A percentile compares a stretch with the other conserved stretches of the same genome.
These are phyloP conservation scores for Phytophthora pistaciae DNA, from an alignment of 352 stramenopile species.

Conservation along the genomic window DNA sequence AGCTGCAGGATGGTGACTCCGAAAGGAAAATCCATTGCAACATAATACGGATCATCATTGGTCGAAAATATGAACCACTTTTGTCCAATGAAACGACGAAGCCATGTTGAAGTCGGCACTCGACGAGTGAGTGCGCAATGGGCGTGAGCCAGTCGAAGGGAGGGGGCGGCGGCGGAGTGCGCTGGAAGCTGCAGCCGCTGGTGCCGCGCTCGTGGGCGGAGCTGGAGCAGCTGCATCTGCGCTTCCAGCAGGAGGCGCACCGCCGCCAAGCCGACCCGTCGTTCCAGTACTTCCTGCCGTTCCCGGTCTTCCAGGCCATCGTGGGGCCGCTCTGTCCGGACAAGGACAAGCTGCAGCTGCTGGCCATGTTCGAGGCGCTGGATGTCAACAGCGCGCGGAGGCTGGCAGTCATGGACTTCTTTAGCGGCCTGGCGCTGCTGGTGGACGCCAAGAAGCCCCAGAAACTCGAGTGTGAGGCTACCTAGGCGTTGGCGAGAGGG, in stretches of 20 bases:
- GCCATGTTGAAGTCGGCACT: constrained; percentile 22
- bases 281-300: constrained; percentile 65
- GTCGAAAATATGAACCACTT: constrained; percentile 2
- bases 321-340: constrained; percentile 40
- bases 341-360: constrained; percentile 49
- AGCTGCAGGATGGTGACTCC: too few species aligned
- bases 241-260: constrained; percentile 68
- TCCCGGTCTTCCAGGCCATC: constrained; percentile 57
- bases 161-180: constrained; percentile 33
- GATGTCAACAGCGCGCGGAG: constrained; percentile 37
- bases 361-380: constrained; percentile 55
- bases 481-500: too few species aligned
- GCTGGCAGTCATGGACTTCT: constrained; percentile 64
- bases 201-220: constrained; percentile 62
- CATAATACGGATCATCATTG: constrained; percentile 5
- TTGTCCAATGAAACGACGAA: neutral
- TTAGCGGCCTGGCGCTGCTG: constrained; percentile 63
- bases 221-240: constrained; percentile 62
- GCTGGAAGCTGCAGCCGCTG: constrained; percentile 46
- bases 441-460: constrained; percentile 69
- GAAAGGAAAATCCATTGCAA: constrained; percentile 27
- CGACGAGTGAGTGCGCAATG: constrained; percentile 25
- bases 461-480: constrained; percentile 69
- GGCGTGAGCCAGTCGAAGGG: constrained; percentile 63
- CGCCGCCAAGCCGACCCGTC: constrained; percentile 43